These are phyloP conservation scores for Neonectria magnoliae DNA, from an alignment of 2,329 filamentous ascomycete species.

Conservation along the genomic window DNA sequence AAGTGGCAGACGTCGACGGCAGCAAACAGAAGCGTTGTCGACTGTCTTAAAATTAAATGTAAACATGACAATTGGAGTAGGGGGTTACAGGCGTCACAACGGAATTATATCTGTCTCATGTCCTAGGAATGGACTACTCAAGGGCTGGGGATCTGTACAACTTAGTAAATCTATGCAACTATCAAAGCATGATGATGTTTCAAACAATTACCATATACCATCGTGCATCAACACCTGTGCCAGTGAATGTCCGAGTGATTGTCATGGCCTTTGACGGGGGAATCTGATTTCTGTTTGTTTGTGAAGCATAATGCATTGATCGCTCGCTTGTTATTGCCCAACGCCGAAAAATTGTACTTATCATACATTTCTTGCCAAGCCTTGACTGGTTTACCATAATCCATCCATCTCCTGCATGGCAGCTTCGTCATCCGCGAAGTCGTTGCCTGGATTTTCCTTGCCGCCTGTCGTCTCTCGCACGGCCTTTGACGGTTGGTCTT, in stretches of 20 bases:
- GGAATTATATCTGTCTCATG: constrained; percentile 26
- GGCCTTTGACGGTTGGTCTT: constrained; percentile 23
- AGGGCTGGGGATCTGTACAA: constrained; percentile 25
- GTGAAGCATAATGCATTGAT: not conserved
- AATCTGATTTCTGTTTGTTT: no score
- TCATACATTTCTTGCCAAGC: not conserved
- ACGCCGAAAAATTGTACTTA: constrained; percentile 10
- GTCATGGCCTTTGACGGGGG: no score
- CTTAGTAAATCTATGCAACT: constrained; percentile 37
- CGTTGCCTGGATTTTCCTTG: constrained; percentile 40
- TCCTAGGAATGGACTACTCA: constrained; percentile 29
- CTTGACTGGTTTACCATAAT: constrained; percentile 52
- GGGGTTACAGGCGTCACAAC: constrained; percentile 31
- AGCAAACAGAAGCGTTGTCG: constrained; percentile 32
- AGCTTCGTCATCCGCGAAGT: constrained; percentile 72
- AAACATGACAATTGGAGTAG: constrained; percentile 23
- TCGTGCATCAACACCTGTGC: not conserved
- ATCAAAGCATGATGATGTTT: constrained; percentile 26
- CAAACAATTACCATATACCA: not conserved
- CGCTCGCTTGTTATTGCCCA: not conserved
- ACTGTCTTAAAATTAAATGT: constrained; percentile 34
- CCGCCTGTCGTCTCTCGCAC: not conserved
- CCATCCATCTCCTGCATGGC: constrained; percentile 73
- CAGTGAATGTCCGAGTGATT: not conserved
- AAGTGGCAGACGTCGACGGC: constrained; percentile 25